These are phyloP conservation scores for Collybia sordida DNA, from an alignment of 768 basidiomycete genomes.

Conservation along the genomic window DNA sequence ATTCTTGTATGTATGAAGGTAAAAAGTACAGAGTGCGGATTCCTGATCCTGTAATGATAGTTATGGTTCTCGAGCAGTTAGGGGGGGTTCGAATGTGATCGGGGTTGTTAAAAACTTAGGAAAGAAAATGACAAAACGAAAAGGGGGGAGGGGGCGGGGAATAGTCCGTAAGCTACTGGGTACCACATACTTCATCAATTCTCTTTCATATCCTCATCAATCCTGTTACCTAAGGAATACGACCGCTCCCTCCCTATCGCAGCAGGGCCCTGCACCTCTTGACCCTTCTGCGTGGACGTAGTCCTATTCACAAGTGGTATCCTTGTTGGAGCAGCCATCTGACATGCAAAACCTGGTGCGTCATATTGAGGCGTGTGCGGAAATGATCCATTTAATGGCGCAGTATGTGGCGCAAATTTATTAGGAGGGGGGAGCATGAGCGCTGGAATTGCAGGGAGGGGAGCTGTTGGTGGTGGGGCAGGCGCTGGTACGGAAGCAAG, in stretches of 20 bases:
- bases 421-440: constrained; percentile 13
- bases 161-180: no score
- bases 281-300: not conserved
- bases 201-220: constrained; percentile 44
- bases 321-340: not conserved
- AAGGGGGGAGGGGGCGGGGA: no score
- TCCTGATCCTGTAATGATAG: not conserved
- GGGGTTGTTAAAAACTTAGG: not conserved
- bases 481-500: constrained; percentile 28
- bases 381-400: constrained; percentile 9
- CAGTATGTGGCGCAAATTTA: constrained; percentile 8
- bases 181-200: constrained; percentile 18
- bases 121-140: not conserved
- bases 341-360: not conserved
- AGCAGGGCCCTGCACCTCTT: no score
- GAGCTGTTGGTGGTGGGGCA: constrained; percentile 37
- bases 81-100: not conserved
- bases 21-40: not conserved
- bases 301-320: not conserved
- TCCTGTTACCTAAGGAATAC: constrained; percentile 29
- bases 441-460: constrained; percentile 36
- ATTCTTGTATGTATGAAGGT: no score
- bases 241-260: constrained; percentile 28
- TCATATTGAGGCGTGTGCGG: not conserved
- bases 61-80: not conserved